Base-by-base conservation (phyloP, 306 rosid species). In the Cucurbita argyrosperma region DNA sequence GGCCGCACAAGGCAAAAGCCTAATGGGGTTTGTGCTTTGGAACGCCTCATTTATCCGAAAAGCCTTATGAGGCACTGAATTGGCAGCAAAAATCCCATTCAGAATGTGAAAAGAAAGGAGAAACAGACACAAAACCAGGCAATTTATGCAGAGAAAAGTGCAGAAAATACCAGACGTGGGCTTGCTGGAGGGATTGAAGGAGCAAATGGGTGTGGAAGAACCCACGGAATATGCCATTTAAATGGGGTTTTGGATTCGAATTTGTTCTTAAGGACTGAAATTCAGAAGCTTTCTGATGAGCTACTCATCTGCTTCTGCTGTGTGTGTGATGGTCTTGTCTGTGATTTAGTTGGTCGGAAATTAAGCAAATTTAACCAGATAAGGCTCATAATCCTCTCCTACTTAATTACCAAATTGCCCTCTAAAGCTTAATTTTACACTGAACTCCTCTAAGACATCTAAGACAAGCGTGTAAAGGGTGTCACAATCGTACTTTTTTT, bases 141-240 rank as follows among this genome's bases (percentile, higher is more conserved):
- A 46, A 19, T 19, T 19, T 19, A 19, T 19, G 19, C 19, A 76
- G 50, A 59, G 18, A 61, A 30, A 50, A 18, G 63, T 68, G 60
- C 6, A 57, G 59, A 68, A 16, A 16, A 61, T 79, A 95, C 99
- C 94, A 78, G 90, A 87, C 72, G 57, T 88, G 83, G 91, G 89
- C 76, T 64, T 88, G 83, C 81, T 82, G n/a, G 96, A 82, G 80
- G 87, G 74, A 74, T 81, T 81, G 69, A 88, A 77, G 82, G 96
- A 84, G 80, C 88, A 85, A 63, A 85, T 49, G 30, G 92, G 87
- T 53, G 90, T 40, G 51, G 83, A 79, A 72, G 78, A 70, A 70
- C 59, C 75, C 1, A 83, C 46, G 80, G 90, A 80, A 57, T 78
- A 76, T 40, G 97, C 90, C 99, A 95, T 95, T 83, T 40, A 66